Evolutionary conservation across 2,329 filamentous ascomycete genomes (phyloP).

Genomic region (Colletotrichum plurivorum): DNA sequence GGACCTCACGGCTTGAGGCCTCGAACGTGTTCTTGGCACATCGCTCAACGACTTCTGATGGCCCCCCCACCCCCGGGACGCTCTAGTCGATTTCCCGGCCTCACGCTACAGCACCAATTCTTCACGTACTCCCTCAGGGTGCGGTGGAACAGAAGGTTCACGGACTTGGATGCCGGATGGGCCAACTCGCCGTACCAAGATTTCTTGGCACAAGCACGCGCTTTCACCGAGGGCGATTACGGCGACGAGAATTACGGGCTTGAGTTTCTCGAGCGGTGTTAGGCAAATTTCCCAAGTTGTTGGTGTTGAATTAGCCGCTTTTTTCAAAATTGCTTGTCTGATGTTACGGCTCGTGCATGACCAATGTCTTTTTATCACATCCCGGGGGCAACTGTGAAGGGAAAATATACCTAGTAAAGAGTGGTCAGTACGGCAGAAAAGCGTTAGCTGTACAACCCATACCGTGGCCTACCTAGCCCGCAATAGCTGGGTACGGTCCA

Average conservation of each 20-base stretch:
- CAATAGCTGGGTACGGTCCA: too few species aligned
- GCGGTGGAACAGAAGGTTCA: constrained; percentile 12
- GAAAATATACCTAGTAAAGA: too few species aligned
- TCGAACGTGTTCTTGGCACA: neutral
- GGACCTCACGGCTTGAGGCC: neutral
- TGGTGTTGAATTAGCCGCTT: neutral
- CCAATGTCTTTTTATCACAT: too few species aligned
- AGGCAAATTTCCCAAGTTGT: neutral
- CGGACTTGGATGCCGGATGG: constrained; percentile 1
- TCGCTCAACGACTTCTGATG: neutral
- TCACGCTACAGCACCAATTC: constrained; percentile 3
- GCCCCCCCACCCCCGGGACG: neutral
- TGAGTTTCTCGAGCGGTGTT: neutral
- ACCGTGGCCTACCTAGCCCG: too few species aligned
- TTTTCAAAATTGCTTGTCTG: too few species aligned
- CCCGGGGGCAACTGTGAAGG: too few species aligned
- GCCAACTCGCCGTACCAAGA: neutral
- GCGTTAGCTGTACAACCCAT: too few species aligned
- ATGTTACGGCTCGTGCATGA: too few species aligned
- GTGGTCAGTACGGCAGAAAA: too few species aligned
- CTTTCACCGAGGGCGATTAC: constrained; percentile 7
- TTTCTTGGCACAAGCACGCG: constrained; percentile 4
- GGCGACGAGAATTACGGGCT: constrained; percentile 10
- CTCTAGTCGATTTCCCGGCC: neutral
- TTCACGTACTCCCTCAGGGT: constrained; percentile 1